Evolutionary conservation across 1,284 basidiomycete species (phyloP).

Genomic region (Malassezia yamatoensis): DNA sequence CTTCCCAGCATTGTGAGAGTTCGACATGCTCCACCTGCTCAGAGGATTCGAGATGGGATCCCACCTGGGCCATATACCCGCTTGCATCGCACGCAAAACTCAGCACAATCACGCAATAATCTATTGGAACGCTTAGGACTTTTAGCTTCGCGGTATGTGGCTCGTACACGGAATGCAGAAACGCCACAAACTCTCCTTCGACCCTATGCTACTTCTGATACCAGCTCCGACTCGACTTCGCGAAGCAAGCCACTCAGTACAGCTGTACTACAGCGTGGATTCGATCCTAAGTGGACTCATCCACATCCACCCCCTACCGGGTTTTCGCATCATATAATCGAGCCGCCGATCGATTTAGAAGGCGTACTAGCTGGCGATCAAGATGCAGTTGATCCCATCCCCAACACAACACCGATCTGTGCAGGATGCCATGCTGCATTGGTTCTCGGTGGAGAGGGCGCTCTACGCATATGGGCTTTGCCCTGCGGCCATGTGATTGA

Average conservation of each 20-base stretch:
- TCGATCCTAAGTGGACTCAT: conserved; percentile 29
- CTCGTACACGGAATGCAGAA: conserved; percentile 2
- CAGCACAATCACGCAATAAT: neutral
- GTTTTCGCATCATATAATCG: conserved; percentile 29
- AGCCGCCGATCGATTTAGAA: conserved; percentile 41
- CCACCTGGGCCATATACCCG: conserved; percentile 18
- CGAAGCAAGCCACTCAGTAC: neutral
- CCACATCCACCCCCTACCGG: conserved; percentile 18
- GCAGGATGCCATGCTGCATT: conserved; percentile 30
- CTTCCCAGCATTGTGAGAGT: neutral
- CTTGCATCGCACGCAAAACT: neutral
- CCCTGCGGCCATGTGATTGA: conserved; percentile 42
- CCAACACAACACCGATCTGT: conserved; percentile 39
- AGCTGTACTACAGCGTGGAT: conserved; percentile 9
- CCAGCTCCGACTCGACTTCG: neutral
- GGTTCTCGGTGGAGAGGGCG: conserved; percentile 25
- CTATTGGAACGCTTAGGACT: conserved; percentile 13
- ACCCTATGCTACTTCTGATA: conserved; percentile 1
- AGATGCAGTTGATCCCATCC: conserved; percentile 29
- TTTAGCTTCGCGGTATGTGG: conserved; percentile 13
- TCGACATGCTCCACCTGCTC: conserved; percentile 6
- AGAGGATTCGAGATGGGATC: conserved; percentile 19
- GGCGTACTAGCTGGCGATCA: conserved; percentile 29
- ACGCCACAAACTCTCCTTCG: conserved; percentile 12
- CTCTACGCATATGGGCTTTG: conserved; percentile 32